Conservation (phyloP, 306 rosid species). For the Myrica gale region DNA sequence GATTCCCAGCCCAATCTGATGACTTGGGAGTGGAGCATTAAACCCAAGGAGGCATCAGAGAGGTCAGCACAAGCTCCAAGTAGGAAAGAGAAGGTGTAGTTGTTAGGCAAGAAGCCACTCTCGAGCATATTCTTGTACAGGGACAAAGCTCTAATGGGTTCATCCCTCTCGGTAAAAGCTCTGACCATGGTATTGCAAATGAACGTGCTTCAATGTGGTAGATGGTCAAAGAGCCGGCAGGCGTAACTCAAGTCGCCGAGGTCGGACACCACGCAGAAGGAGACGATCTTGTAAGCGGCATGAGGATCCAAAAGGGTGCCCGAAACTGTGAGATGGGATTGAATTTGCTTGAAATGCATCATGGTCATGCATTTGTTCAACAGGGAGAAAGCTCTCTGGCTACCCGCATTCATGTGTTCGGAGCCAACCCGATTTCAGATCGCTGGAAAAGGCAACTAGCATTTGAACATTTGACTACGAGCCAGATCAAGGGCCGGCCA, state of each 20-base stretch:
- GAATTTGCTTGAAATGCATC: slow-evolving; percentile 40
- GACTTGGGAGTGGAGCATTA: slow-evolving; percentile 36
- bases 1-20: slow-evolving; percentile 46
- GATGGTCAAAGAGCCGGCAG: slow-evolving; percentile 33
- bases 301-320: slow-evolving; percentile 40
- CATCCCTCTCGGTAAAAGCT: slow-evolving; percentile 33
- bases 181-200: slow-evolving; percentile 50
- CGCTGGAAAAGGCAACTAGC: background rate
- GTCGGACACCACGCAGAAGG: slow-evolving; percentile 28
- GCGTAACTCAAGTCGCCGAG: slow-evolving; percentile 30
- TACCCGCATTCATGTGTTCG: slow-evolving; percentile 22
- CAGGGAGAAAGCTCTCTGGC: slow-evolving; percentile 33
- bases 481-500: no score
- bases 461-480: no score
- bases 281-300: slow-evolving; percentile 38
- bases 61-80: slow-evolving; percentile 36
- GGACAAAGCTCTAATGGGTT: slow-evolving; percentile 31
- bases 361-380: slow-evolving; percentile 35
- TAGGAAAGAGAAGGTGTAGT: slow-evolving; percentile 46
- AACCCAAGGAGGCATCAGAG: slow-evolving; percentile 33
- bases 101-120: slow-evolving; percentile 38
- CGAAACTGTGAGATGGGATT: slow-evolving; percentile 41
- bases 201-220: slow-evolving; percentile 37
- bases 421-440: background rate
- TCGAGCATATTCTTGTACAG: slow-evolving; percentile 39